Evolutionary conservation across 129 eudicot genomes (phyloP), one percentile per base, ranked within the genome.

Genomic region (Calendula officinalis): DNA sequence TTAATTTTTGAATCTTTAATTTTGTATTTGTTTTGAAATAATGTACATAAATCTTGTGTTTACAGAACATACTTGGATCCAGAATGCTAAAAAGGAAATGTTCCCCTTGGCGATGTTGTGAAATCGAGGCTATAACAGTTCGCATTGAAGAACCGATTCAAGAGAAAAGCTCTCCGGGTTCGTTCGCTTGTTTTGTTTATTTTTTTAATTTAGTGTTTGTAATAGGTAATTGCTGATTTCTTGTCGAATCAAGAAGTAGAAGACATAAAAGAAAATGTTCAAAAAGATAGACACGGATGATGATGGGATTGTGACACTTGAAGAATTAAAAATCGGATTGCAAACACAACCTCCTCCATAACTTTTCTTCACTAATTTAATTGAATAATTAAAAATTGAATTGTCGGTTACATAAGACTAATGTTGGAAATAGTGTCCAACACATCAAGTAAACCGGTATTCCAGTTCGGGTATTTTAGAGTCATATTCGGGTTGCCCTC

Each of bases 41-140:
- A 22, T 27, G 66, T 42, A 13, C 41, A 44, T 44, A 44, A 13
- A 62, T 44, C 8, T 9, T 66, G 15, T 83, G 44, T 36, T 71
- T 45, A 30, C 67, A 86, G 94, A 86, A 70, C 94, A 86, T 72
- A 64, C 87, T 42, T 87, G 90, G 90, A 78, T 83, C 54, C 83
- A 70, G 60, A 81, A 87, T 83, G 91, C 95, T 10, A 83, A 87
- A 68, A 87, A 83, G 79, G 95, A 68, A 87, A 87, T 81, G 83
- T 64, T 22, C 30, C 30, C 30, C 30, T 22, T 22, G 30, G 30
- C 30, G 30, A 22, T 22, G 30, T 22, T 22, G 96, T 88, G 37
- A 85, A 82, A 69, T 79, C 96, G 66, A 84, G 96, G 56, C 87
- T 88, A 56, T 84, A 88, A 82, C 96, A 88, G 76, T 88, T 88